A percentile compares a stretch with the other conserved stretches of the same genome.
phyloP scores from a whole-genome alignment of 352 stramenopile species.

The Pythium folliculosum region DNA sequence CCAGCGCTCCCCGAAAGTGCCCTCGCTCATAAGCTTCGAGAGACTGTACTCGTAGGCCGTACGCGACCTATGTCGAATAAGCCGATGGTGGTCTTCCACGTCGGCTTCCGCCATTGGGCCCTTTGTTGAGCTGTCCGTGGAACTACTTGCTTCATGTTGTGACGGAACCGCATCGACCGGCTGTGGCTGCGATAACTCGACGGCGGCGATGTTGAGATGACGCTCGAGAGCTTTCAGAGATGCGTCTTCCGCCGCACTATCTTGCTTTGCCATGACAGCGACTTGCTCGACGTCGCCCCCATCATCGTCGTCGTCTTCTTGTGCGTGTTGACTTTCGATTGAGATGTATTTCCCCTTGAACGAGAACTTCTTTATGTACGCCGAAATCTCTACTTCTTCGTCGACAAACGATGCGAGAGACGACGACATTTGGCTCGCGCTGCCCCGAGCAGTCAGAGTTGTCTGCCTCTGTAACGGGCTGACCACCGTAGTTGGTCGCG shows the following conservation, averaged over 20 bases:
- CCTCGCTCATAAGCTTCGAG: conserved; percentile 60
- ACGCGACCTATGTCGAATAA: conserved; percentile 63
- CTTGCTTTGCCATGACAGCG: conserved; percentile 20
- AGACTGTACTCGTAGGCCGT: conserved; percentile 69
- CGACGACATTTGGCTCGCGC: conserved; percentile 24
- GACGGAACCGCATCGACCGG: neutral
- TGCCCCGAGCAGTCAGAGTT: conserved; percentile 10
- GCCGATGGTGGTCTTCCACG: conserved; percentile 27
- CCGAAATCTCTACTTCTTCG: conserved; percentile 50
- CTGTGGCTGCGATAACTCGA: neutral
- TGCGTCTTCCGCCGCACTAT: conserved; percentile 12
- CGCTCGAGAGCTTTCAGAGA: conserved; percentile 24
- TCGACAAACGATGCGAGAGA: conserved; percentile 33
- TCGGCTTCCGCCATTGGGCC: neutral
- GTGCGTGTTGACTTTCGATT: conserved; percentile 28
- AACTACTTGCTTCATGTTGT: neutral
- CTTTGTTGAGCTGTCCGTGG: neutral
- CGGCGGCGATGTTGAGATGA: conserved; percentile 17
- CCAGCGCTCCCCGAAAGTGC: conserved; percentile 93
- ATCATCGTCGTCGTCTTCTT: conserved; percentile 38
- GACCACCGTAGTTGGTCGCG: conserved; percentile 1
- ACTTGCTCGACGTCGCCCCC: conserved; percentile 30
- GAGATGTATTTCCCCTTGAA: conserved; percentile 67
- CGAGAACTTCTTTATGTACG: conserved; percentile 54
- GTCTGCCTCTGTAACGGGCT: neutral